Evolutionary conservation across 495 filamentous ascomycete species (phyloP), one percentile per base, ranked within the genome.

Genomic region (Penicillium roqueforti): DNA sequence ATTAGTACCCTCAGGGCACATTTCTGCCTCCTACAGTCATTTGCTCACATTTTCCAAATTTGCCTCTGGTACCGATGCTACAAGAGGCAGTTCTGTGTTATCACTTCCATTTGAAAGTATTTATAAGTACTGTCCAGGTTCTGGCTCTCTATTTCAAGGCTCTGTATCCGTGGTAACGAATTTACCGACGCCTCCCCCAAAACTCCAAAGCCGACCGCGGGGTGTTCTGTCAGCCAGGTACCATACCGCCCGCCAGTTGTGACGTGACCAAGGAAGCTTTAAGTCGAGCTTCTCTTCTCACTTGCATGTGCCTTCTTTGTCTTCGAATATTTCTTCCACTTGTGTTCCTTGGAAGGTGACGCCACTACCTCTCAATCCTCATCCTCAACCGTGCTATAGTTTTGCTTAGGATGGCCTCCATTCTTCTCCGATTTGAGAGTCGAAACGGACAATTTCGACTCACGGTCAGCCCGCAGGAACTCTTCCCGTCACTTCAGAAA

Each of bases 391-490:
- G n/a, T 16, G 4, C n/a, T 31, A 2, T 36, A 11, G 4, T 14
- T 23, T 32, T 32, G n/a, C 10, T 23, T 20, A 48, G 19, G 39
- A 80, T 79, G 76, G 66, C 76, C 18, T 67, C 73, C 28, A 77
- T 81, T 46, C 57, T 81, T 4, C 60, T 82, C 18, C 75, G 79
- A 43, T 82, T 82, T 54, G 76, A 80, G 56, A 79, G 77, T 63
- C 78, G 75, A 39, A 78, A 82, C 54, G 79, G 79, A 50, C 79
- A 82, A 62, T 82, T 82, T 63, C 73, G 79, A 44, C 53, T 81
- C 53, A 77, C 66, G 5, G 74, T 79, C 42, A 67, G 66, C 60
- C 78, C 78, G 22, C 57, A 68, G 18, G 72, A 76, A 47, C 60
- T 70, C 20, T 82, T 82, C 47, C 68, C 69, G 8, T 67, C 72